Conservation (phyloP, 2,329 filamentous ascomycete species). For the Chaetomium strumarium region DNA sequence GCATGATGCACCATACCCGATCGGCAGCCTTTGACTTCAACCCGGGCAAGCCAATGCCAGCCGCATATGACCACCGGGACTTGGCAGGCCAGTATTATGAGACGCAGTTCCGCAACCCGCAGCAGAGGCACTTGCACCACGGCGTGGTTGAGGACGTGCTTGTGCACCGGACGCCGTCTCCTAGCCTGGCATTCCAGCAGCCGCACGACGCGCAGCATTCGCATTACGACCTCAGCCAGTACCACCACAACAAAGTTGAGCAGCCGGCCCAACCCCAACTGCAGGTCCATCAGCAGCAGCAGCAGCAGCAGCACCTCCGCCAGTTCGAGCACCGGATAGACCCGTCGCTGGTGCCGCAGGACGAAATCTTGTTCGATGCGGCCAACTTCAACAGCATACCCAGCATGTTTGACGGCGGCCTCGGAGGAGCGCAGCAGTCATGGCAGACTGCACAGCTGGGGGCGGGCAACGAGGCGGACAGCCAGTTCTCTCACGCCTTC, state of each 20-base stretch:
- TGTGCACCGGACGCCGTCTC: constrained; percentile 32
- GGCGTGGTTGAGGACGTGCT: constrained; percentile 29
- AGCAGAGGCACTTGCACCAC: constrained; percentile 22
- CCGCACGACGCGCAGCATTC: constrained; percentile 10
- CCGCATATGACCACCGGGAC: constrained; percentile 32
- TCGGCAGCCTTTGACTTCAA: constrained; percentile 33
- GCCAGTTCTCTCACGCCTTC: constrained; percentile 22
- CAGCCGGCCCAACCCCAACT: constrained; percentile 4
- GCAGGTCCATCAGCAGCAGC: constrained; percentile 11
- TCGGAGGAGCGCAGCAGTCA: constrained; percentile 11
- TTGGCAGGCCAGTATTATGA: constrained; percentile 35
- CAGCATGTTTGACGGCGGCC: constrained; percentile 10
- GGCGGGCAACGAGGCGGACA: constrained; percentile 11
- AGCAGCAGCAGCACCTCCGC: constrained; percentile 12
- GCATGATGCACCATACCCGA: constrained; percentile 22
- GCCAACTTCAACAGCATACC: constrained; percentile 12
- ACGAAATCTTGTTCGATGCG: constrained; percentile 22
- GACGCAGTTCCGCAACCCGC: constrained; percentile 25
- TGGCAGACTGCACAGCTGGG: constrained; percentile 15
- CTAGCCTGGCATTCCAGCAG: constrained; percentile 25
- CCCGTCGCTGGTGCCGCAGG: constrained; percentile 25
- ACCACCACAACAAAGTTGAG: constrained; percentile 6
- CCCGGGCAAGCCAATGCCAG: constrained; percentile 34
- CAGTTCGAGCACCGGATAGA: constrained; percentile 28
- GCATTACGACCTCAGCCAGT: constrained; percentile 17